Base-by-base conservation (phyloP, 23 red algal species). In the Gracilaria gracilis region DNA sequence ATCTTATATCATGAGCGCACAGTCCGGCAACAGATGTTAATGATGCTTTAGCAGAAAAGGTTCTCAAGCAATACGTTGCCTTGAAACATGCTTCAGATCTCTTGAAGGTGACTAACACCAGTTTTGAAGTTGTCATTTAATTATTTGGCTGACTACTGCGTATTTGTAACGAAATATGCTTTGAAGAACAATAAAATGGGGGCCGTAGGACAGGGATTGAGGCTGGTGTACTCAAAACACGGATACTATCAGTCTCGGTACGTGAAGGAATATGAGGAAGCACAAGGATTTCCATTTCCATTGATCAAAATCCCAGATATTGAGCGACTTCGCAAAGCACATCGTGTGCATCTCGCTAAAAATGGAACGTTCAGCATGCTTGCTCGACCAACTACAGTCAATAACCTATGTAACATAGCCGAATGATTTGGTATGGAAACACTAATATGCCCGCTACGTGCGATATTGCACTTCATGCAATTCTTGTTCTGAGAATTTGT, bases 281-380 rank as follows among this genome's bases (percentile, higher is more conserved):
- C n/a, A n/a, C n/a, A n/a, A n/a, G n/a, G n/a, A n/a, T n/a, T n/a
- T n/a, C n/a, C n/a, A n/a, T n/a, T n/a, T n/a, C n/a, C n/a, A n/a
- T n/a, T 88, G 66, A 88, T 76, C 24, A 9, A 70, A 19, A 88
- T 78, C 8, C 48, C 66, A 51, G 73, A 88, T 77, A 29, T 88
- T 16, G 46, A 75, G 0, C 53, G 38, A 39, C 27, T 87, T 27
- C 50, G 53, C 28, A 74, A 2, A 32, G 83, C 46, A 38, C 64
- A 87, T 87, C 37, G 62, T 27, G 83, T 87, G 21, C 62, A 87
- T 87, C 21, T 75, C 5, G 61, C 64, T 14, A 25, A 37, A 46
- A 57, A 51, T 51, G 67, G 67, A 74, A 46, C 47, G 27, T 40
- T 87, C 14, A 87, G 37, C 37, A n/a, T 87, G n/a, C n/a, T n/a